phyloP scores from a whole-genome alignment of 1,284 basidiomycete species.

The Trichosporon sp. region DNA sequence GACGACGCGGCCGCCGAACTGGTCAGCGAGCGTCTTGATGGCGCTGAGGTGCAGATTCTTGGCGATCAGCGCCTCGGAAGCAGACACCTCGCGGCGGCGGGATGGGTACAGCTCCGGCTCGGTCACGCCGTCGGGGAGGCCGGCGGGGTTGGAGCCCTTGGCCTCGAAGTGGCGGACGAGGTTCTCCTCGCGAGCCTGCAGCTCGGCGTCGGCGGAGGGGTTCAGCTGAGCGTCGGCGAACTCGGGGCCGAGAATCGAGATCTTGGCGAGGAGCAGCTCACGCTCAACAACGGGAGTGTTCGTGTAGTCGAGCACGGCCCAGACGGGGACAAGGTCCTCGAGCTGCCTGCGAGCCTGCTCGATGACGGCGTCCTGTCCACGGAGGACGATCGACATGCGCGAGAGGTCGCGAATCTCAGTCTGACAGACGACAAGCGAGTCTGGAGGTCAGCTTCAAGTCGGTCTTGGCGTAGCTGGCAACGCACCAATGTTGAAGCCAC shows the following conservation, averaged over 20 bases:
- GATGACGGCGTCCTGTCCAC: conserved; percentile 94
- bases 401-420: conserved; percentile 96
- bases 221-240: conserved; percentile 88
- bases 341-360: conserved; percentile 92
- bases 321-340: conserved; percentile 92
- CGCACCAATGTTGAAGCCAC: conserved; percentile 87
- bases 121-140: conserved; percentile 64
- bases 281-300: conserved; percentile 81
- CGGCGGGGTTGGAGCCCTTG: conserved; percentile 50
- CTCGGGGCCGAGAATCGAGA: conserved; percentile 95
- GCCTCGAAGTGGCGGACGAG: conserved; percentile 20
- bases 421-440: conserved; percentile 95
- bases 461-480: not conserved
- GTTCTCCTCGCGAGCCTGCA: conserved; percentile 16
- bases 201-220: conserved; percentile 51
- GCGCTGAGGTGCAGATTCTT: conserved; percentile 87
- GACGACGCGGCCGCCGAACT: conserved; percentile 90
- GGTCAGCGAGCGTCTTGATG: conserved; percentile 73
- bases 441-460: conserved; percentile 45
- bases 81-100: conserved; percentile 32
- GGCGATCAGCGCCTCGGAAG: conserved; percentile 75
- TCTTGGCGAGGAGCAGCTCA: conserved; percentile 81
- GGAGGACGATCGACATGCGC: conserved; percentile 96
- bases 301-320: conserved; percentile 95
- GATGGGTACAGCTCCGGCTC: conserved; percentile 37